phyloP scores from a whole-genome alignment of 495 filamentous ascomycete species.

The Aspergillus sclerotioniger region DNA sequence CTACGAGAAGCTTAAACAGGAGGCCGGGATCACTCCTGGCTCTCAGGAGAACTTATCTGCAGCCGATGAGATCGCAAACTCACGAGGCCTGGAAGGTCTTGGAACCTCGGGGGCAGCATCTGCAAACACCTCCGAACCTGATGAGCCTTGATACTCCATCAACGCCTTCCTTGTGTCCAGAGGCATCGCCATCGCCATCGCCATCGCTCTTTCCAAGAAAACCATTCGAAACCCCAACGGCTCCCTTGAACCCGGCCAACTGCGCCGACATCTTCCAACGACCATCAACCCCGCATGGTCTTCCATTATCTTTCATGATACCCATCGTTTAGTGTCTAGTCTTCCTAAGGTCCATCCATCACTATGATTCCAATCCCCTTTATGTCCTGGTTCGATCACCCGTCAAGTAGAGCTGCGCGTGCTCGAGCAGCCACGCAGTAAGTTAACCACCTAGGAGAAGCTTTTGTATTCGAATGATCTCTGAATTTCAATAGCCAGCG shows the following conservation, averaged over 20 bases:
- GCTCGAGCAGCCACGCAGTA: constrained; percentile 16
- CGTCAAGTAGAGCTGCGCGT: constrained; percentile 15
- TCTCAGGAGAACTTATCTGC: constrained; percentile 27
- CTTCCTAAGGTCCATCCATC: background rate
- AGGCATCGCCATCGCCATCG: background rate
- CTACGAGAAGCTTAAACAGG: constrained; percentile 61
- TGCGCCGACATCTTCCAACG: background rate
- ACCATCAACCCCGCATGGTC: background rate
- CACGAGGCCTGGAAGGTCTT: constrained; percentile 44
- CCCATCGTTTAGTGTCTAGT: constrained; percentile 1
- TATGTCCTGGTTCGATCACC: constrained; percentile 16
- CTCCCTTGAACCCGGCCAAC: background rate
- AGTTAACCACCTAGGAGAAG: constrained; percentile 12
- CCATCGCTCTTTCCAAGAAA: constrained; percentile 9
- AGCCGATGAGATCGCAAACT: constrained; percentile 29
- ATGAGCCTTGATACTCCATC: constrained; percentile 21
- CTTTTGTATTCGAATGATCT: constrained; percentile 10
- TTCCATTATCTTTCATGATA: constrained; percentile 1
- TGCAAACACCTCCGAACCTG: constrained; percentile 26
- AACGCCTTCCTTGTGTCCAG: too few relatives aligned
- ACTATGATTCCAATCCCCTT: constrained; percentile 20
- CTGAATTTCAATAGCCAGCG: constrained; percentile 10
- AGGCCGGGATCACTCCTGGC: constrained; percentile 45
- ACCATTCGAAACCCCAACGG: background rate
- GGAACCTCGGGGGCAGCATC: constrained; percentile 33